Evolutionary conservation across 306 rosid genomes (phyloP).

Genomic region (Biancaea sappan): DNA sequence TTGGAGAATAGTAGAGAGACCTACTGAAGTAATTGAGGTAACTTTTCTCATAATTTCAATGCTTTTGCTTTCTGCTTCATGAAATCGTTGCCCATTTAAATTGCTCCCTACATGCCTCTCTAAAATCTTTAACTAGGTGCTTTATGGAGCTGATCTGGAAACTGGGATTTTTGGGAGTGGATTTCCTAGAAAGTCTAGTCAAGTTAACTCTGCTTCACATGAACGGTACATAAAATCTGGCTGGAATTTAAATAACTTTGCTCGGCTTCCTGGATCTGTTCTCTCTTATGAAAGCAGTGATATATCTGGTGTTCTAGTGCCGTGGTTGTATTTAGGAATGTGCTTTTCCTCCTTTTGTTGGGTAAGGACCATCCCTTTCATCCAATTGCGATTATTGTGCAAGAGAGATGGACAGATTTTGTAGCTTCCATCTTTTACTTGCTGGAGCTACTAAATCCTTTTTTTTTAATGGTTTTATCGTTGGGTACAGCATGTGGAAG

Average conservation of each 20-base stretch:
- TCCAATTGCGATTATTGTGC: conserved; percentile 22
- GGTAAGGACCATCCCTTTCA: conserved; percentile 54
- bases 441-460: conserved; percentile 33
- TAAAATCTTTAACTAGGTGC: conserved; percentile 60
- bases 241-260: conserved; percentile 95
- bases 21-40: conserved; percentile 96
- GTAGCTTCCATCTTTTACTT: conserved; percentile 25
- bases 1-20: conserved; percentile 97
- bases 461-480: conserved; percentile 37
- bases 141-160: conserved; percentile 96
- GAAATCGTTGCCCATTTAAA: background rate
- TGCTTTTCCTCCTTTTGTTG: conserved; percentile 98
- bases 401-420: background rate
- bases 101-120: background rate
- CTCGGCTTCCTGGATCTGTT: conserved; percentile 92
- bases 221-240: conserved; percentile 74
- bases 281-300: conserved; percentile 90
- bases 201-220: conserved; percentile 51
- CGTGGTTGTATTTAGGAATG: conserved; percentile 96
- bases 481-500: conserved; percentile 89
- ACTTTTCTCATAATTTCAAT: conserved; percentile 31
- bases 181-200: conserved; percentile 64
- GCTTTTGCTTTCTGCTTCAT: conserved; percentile 18
- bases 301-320: conserved; percentile 96
- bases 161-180: conserved; percentile 96